phyloP scores from a whole-genome alignment of 192 early-diverging fungal genomes.

The Dissophora globulifera region DNA sequence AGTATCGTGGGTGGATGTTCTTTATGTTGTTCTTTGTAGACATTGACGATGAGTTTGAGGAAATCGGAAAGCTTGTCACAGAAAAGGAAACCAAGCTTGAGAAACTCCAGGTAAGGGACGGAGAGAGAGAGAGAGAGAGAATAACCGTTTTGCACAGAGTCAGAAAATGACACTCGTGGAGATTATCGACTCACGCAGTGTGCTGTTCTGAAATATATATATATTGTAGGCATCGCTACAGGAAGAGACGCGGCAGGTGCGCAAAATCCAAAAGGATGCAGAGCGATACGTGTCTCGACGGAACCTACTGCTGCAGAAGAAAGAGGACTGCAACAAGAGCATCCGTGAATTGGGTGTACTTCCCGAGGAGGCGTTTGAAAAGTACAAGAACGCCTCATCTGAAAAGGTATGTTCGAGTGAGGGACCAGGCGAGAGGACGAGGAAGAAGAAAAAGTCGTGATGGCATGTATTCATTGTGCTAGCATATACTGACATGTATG shows the following conservation, averaged over 20 bases:
- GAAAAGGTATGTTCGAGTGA: too few relatives aligned
- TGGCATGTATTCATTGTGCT: background rate
- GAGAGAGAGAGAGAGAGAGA: too few relatives aligned
- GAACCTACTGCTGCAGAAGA: slow-evolving; percentile 80
- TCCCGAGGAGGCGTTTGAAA: slow-evolving; percentile 92
- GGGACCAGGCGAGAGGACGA: too few relatives aligned
- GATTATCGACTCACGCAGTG: too few relatives aligned
- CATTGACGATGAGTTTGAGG: slow-evolving; percentile 52
- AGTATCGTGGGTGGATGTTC: background rate
- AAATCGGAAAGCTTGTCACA: slow-evolving; percentile 9
- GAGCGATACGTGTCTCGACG: slow-evolving; percentile 82
- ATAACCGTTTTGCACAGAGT: too few relatives aligned
- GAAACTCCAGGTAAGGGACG: slow-evolving; percentile 35
- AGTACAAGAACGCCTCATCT: slow-evolving; percentile 59
- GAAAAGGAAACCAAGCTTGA: slow-evolving; percentile 39
- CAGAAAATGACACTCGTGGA: too few relatives aligned
- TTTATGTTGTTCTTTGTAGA: slow-evolving; percentile 27
- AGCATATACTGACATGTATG: too few relatives aligned
- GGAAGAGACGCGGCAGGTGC: slow-evolving; percentile 59
- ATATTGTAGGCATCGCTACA: slow-evolving; percentile 62
- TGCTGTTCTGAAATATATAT: too few relatives aligned
- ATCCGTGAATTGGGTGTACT: slow-evolving; percentile 96
- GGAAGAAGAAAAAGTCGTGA: too few relatives aligned
- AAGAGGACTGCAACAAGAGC: slow-evolving; percentile 85
- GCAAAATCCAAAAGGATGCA: slow-evolving; percentile 66